Conservation (phyloP, 2,329 filamentous ascomycete genomes). For the Diaporthe citrichinensis region DNA sequence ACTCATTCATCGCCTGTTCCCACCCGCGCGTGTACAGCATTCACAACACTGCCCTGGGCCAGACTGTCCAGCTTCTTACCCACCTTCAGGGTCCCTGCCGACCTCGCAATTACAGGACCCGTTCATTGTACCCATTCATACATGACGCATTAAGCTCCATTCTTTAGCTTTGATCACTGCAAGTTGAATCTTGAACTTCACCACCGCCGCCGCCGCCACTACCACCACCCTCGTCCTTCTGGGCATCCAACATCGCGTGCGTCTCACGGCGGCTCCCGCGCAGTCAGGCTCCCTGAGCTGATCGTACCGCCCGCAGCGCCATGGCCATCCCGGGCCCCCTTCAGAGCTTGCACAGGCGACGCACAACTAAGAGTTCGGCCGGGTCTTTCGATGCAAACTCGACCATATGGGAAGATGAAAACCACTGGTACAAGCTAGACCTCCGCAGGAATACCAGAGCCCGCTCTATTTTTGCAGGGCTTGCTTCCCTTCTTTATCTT, state of each 20-base stretch:
- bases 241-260: neutral
- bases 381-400: conserved; percentile 42
- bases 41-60: conserved; percentile 10
- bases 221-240: neutral
- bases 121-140: neutral
- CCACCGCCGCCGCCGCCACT: neutral
- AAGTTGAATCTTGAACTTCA: conserved; percentile 1
- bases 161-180: neutral
- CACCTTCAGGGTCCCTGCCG: conserved; percentile 8
- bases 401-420: conserved; percentile 32
- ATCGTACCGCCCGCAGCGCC: conserved; percentile 23
- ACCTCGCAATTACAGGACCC: conserved; percentile 4
- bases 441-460: conserved; percentile 61
- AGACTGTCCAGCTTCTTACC: neutral
- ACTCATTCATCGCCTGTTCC: conserved; percentile 30
- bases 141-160: conserved; percentile 5
- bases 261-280: neutral
- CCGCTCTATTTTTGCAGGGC: conserved; percentile 72
- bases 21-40: conserved; percentile 20
- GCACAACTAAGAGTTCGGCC: conserved; percentile 38
- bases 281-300: conserved; percentile 27
- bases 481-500: conserved; percentile 79
- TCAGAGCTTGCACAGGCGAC: conserved; percentile 36
- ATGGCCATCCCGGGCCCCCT: conserved; percentile 40
- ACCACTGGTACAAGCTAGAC: conserved; percentile 52